Percentiles rank a stretch among this genome's conserved stretches.
These are phyloP conservation scores for Claviceps monticola DNA, from an alignment of 2,329 filamentous ascomycete species.

Conservation along the genomic window DNA sequence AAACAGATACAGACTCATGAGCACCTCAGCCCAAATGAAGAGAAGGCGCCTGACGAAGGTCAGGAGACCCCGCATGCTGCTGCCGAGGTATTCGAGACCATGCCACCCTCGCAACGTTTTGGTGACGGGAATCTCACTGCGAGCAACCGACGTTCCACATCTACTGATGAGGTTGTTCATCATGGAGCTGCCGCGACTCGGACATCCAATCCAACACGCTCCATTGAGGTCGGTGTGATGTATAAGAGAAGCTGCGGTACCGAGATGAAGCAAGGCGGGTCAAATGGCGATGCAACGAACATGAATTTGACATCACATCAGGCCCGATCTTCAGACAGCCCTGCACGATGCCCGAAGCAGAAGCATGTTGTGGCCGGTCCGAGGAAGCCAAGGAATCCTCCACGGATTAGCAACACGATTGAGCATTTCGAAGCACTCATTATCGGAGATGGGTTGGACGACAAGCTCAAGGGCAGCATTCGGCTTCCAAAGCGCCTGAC, in stretches of 20 bases:
- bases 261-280: not conserved
- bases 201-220: not conserved
- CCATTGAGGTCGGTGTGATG: not conserved
- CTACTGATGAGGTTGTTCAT: not conserved
- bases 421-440: conserved; percentile 6
- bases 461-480: not conserved
- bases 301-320: not conserved
- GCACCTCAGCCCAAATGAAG: not conserved
- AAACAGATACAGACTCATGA: not conserved
- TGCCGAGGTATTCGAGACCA: not conserved
- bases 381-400: not conserved
- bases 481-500: not conserved
- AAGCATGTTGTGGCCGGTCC: not conserved
- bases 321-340: not conserved
- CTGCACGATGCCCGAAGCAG: not conserved
- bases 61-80: not conserved
- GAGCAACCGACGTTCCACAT: not conserved
- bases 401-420: conserved; percentile 4
- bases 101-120: not conserved
- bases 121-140: not conserved
- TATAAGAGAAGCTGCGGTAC: not conserved
- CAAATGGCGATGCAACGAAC: not conserved
- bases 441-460: not conserved
- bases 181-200: not conserved
- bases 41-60: not conserved